These are phyloP conservation scores for Alternaria gaisen DNA, from an alignment of 2,329 filamentous ascomycete species.

Conservation along the genomic window DNA sequence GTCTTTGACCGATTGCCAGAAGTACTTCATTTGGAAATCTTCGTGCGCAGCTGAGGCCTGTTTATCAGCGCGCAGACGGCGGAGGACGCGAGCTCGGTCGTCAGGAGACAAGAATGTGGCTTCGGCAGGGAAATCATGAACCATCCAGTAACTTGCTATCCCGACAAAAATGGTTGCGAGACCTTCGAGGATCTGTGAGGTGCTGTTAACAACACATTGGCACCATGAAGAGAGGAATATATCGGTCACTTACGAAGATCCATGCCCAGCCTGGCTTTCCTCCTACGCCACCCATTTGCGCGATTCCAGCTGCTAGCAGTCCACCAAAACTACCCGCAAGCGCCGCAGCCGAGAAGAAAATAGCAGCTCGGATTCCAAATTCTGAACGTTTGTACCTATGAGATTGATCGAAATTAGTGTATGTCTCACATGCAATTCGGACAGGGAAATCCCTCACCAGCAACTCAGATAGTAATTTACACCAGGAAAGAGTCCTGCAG, in stretches of 20 bases:
- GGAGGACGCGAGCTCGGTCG: conserved; percentile 76
- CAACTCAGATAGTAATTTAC: conserved; percentile 83
- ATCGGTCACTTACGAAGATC: conserved; percentile 53
- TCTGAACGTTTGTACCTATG: conserved; percentile 73
- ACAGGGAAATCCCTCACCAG: conserved; percentile 59
- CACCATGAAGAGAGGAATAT: too few relatives aligned
- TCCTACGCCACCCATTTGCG: conserved; percentile 71
- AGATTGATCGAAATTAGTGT: too few relatives aligned
- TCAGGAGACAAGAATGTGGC: conserved; percentile 75
- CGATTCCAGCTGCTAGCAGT: conserved; percentile 75
- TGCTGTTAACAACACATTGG: conserved; percentile 5
- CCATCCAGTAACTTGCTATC: conserved; percentile 72
- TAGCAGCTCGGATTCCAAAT: conserved; percentile 79
- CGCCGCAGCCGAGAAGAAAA: conserved; percentile 86
- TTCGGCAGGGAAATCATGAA: conserved; percentile 80
- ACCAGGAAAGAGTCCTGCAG: conserved; percentile 59
- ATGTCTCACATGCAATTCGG: too few relatives aligned
- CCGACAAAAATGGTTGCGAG: conserved; percentile 74
- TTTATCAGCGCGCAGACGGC: conserved; percentile 73
- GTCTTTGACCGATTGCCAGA: conserved; percentile 77
- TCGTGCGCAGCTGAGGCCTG: conserved; percentile 80
- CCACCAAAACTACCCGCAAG: conserved; percentile 81
- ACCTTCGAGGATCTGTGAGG: conserved; percentile 67
- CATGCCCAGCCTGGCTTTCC: conserved; percentile 54
- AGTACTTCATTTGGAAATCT: conserved; percentile 74